These are phyloP conservation scores for Xylaria sp. DNA, from an alignment of 2,329 filamentous ascomycete genomes.

Conservation along the genomic window DNA sequence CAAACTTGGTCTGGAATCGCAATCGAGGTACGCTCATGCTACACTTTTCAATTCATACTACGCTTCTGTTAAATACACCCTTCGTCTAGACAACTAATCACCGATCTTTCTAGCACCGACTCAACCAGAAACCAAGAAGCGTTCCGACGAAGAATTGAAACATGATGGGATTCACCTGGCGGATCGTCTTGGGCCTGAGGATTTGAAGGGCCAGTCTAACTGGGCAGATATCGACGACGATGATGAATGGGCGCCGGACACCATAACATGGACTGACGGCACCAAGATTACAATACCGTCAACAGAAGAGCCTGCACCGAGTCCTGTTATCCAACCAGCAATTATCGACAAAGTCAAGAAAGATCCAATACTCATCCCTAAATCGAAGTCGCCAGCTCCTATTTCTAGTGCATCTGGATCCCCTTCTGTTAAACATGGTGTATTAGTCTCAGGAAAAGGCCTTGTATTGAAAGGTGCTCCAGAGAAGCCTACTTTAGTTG, in stretches of 20 bases:
- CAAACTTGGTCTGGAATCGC: slow-evolving; percentile 87
- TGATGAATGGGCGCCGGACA: slow-evolving; percentile 86
- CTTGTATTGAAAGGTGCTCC: slow-evolving; percentile 73
- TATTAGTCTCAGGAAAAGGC: slow-evolving; percentile 66
- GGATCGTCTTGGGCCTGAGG: slow-evolving; percentile 79
- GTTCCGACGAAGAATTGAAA: slow-evolving; percentile 88
- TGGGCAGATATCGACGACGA: slow-evolving; percentile 94
- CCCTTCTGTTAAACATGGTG: slow-evolving; percentile 57
- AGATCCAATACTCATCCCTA: slow-evolving; percentile 50
- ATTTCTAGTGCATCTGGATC: slow-evolving; percentile 49
- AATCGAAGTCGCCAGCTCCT: slow-evolving; percentile 59
- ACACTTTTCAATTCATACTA: background rate
- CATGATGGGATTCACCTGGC: slow-evolving; percentile 89
- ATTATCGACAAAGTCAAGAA: slow-evolving; percentile 58
- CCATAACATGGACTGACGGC: slow-evolving; percentile 88
- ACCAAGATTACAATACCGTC: slow-evolving; percentile 82
- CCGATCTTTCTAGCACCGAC: slow-evolving; percentile 62
- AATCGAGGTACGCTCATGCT: slow-evolving; percentile 73
- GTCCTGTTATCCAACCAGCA: slow-evolving; percentile 40
- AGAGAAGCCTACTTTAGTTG: slow-evolving; percentile 78
- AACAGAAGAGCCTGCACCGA: slow-evolving; percentile 61
- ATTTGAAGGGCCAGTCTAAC: slow-evolving; percentile 78
- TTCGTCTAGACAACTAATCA: slow-evolving; percentile 15
- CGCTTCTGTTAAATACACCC: background rate
- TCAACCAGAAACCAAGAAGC: slow-evolving; percentile 79